Evolutionary conservation across 441 rosid species (phyloP).

Genomic region (Eruca vesicaria): DNA sequence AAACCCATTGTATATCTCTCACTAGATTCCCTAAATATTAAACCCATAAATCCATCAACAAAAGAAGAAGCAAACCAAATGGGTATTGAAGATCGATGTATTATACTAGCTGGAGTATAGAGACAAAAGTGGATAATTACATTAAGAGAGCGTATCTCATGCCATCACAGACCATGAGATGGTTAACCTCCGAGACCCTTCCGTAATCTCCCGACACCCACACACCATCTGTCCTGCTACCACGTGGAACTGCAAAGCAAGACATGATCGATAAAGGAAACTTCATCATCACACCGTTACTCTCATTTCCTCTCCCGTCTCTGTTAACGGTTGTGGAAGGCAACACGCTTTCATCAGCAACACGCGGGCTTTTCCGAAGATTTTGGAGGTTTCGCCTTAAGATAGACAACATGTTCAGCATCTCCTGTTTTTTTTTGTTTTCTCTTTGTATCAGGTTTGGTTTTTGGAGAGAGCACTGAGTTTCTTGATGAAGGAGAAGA

Average conservation of each 20-base stretch:
- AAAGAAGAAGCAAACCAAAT: conserved; percentile 9
- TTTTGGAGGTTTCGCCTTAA: conserved; percentile 45
- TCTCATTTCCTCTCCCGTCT: conserved; percentile 12
- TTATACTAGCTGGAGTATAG: background rate
- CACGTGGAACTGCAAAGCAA: conserved; percentile 74
- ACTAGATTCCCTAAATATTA: background rate
- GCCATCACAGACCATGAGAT: conserved; percentile 87
- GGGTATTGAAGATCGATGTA: conserved; percentile 6
- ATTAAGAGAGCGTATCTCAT: conserved; percentile 92
- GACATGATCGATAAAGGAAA: conserved; percentile 52
- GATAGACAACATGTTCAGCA: conserved; percentile 48
- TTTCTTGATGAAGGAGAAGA: conserved; percentile 17
- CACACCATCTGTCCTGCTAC: conserved; percentile 58
- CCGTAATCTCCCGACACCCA: conserved; percentile 77
- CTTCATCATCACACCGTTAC: conserved; percentile 35
- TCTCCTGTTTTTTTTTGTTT: background rate
- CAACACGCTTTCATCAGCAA: conserved; percentile 65
- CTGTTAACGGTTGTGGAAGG: conserved; percentile 10
- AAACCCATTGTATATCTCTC: conserved; percentile 11
- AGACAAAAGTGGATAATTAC: conserved; percentile 33
- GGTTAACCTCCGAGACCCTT: conserved; percentile 71
- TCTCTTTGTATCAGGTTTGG: background rate
- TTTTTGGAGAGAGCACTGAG: conserved; percentile 4
- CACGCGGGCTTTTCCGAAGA: conserved; percentile 58
- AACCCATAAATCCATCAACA: conserved; percentile 11